Evolutionary conservation across 495 filamentous ascomycete species (phyloP), one percentile per base, ranked within the genome.

Genomic region (Lepraria neglecta): DNA sequence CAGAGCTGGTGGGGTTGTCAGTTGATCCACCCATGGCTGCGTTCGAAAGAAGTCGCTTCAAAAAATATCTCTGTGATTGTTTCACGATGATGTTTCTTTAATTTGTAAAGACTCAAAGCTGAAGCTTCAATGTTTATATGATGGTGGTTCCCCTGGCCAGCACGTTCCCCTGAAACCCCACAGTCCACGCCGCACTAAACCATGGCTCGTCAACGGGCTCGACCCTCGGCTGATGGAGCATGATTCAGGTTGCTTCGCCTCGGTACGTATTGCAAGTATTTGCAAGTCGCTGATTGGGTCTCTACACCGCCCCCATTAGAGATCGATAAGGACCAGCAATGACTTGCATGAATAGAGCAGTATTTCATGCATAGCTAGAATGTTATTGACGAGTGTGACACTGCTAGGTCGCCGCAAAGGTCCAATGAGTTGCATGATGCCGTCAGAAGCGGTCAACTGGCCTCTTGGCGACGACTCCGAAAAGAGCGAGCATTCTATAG

Each of bases 341-440:
- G 17, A 54, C 51, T 54, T 54, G 51, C 51, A 54, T 54, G 31
- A 54, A 38, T 54, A n/a, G 19, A 28, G 51, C 51, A 33, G 3
- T 15, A 54, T 35, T 4, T n/a, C 28, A 35, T 54, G 51, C 51
- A 54, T 54, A 11, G 9, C 6, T 54, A 35, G 30, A 54, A 33
- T n/a, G 11, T 35, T 30, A 30, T 54, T 33, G 30, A 54, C 10
- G 31, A 38, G 28, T 54, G 51, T 33, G 28, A 24, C 28, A 21
- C n/a, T 10, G 30, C 7, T 33, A 12, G 9, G 51, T 54, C 30
- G 51, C 30, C 10, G 31, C 4, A 17, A 54, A 35, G 15, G 51
- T 10, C 51, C 51, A 54, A 54, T 54, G 31, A 10, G 11, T 2
- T 21, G 31, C 30, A 54, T 4, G 31, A 17, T 15, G 31, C 30